phyloP scores from a whole-genome alignment of 306 rosid genomes.

The Begonia masoniana region DNA sequence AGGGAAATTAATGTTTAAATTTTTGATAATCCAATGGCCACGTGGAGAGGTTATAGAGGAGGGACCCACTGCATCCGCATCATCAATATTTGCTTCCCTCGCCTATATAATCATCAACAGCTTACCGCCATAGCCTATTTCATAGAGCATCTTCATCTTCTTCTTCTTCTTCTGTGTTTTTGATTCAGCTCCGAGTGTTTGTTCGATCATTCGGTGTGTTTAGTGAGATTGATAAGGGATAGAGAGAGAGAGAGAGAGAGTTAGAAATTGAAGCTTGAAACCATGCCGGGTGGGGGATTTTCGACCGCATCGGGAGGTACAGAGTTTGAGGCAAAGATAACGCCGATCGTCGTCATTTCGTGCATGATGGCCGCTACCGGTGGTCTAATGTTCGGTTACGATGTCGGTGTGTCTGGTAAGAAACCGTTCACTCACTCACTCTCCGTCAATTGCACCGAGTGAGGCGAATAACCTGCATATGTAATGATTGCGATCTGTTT shows the following conservation, averaged over 20 bases:
- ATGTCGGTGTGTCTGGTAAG: conserved; percentile 73
- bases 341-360: conserved; percentile 64
- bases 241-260: not conserved
- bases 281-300: conserved; percentile 22
- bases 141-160: not conserved
- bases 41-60: conserved; percentile 23
- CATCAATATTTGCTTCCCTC: not conserved
- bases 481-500: too few species aligned
- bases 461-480: too few species aligned
- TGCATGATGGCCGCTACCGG: conserved; percentile 84
- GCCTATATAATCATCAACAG: conserved; percentile 4
- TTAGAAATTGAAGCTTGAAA: not conserved
- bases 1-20: not conserved
- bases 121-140: not conserved
- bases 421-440: too few species aligned
- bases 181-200: too few species aligned
- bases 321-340: conserved; percentile 72
- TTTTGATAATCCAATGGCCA: conserved; percentile 9
- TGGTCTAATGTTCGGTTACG: conserved; percentile 90
- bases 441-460: too few species aligned
- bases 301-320: conserved; percentile 4
- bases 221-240: too few species aligned
- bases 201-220: too few species aligned
- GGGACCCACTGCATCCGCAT: conserved; percentile 15
- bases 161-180: not conserved